These are phyloP conservation scores for Tetraselmis chui DNA, from an alignment of 139 green algal species.

Conservation along the genomic window DNA sequence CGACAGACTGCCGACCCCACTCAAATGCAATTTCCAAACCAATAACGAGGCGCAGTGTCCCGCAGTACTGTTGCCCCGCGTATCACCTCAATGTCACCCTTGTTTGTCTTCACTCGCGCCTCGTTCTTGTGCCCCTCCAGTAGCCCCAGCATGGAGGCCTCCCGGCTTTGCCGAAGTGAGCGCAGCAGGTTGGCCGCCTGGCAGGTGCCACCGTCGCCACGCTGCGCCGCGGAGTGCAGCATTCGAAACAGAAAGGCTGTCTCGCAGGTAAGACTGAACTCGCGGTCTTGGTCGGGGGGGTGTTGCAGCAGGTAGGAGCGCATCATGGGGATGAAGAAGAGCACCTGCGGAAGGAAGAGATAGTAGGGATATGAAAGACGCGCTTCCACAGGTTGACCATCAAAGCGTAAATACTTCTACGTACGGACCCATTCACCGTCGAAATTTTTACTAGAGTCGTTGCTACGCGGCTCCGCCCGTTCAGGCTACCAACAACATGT, in stretches of 20 bases:
- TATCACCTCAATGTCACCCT: conserved; percentile 24
- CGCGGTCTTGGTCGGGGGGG: conserved; percentile 54
- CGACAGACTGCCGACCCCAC: no score
- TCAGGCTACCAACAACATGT: no score
- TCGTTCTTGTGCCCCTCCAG: conserved; percentile 50
- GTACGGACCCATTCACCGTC: no score
- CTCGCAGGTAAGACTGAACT: conserved; percentile 87
- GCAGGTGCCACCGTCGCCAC: conserved; percentile 3
- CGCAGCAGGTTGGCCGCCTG: conserved; percentile 82
- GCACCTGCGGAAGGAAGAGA: conserved; percentile 56
- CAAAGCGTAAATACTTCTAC: no score
- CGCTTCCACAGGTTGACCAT: no score
- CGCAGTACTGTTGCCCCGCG: background rate
- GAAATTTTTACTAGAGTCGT: no score
- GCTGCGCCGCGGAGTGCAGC: conserved; percentile 47
- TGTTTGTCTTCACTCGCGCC: background rate
- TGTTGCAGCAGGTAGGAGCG: conserved; percentile 47
- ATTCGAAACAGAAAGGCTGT: conserved; percentile 85
- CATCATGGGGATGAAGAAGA: conserved; percentile 80
- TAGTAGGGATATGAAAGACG: no score
- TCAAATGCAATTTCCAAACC: no score
- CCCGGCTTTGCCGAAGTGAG: conserved; percentile 67
- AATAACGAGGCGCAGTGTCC: background rate
- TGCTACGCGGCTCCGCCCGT: no score
- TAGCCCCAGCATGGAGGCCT: conserved; percentile 76